phyloP scores from a whole-genome alignment of 1,284 basidiomycete genomes.

The Laetiporus sulphureus region DNA sequence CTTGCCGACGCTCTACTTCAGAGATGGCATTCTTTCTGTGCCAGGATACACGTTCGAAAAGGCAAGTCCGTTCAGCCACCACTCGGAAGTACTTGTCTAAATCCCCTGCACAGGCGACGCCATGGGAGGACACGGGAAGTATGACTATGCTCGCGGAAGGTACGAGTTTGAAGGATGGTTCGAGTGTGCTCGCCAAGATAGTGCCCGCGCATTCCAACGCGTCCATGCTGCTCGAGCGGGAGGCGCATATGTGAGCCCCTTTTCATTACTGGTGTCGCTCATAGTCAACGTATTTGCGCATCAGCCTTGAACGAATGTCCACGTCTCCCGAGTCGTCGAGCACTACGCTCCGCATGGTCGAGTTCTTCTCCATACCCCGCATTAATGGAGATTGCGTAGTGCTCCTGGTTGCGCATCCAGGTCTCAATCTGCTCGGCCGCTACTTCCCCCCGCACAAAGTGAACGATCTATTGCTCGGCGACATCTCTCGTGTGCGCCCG shows the following conservation, averaged over 20 bases:
- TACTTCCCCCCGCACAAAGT: conserved; percentile 63
- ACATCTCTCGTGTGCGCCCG: conserved; percentile 36
- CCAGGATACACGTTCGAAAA: conserved; percentile 67
- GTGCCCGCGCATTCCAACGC: conserved; percentile 62
- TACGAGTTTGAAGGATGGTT: conserved; percentile 60
- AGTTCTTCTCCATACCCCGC: conserved; percentile 57
- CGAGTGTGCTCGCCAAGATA: conserved; percentile 63
- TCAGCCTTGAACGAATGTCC: conserved; percentile 47
- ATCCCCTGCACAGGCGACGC: conserved; percentile 35
- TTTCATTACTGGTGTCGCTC: neutral
- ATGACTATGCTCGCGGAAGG: conserved; percentile 63
- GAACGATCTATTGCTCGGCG: conserved; percentile 59
- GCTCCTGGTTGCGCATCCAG: conserved; percentile 58
- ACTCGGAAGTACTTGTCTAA: conserved; percentile 5
- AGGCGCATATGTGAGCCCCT: conserved; percentile 61
- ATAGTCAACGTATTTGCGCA: neutral
- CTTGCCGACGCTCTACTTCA: conserved; percentile 32
- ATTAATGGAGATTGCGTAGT: conserved; percentile 60
- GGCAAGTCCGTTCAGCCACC: conserved; percentile 28
- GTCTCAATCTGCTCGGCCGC: conserved; percentile 55
- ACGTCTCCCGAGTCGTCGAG: conserved; percentile 44
- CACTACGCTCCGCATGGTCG: conserved; percentile 50
- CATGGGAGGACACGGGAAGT: conserved; percentile 67
- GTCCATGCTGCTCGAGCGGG: conserved; percentile 63
- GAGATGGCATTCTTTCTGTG: conserved; percentile 51